These are phyloP conservation scores for Jamesozyma lodderae DNA, from an alignment of 805 yeast genomes.

Conservation along the genomic window DNA sequence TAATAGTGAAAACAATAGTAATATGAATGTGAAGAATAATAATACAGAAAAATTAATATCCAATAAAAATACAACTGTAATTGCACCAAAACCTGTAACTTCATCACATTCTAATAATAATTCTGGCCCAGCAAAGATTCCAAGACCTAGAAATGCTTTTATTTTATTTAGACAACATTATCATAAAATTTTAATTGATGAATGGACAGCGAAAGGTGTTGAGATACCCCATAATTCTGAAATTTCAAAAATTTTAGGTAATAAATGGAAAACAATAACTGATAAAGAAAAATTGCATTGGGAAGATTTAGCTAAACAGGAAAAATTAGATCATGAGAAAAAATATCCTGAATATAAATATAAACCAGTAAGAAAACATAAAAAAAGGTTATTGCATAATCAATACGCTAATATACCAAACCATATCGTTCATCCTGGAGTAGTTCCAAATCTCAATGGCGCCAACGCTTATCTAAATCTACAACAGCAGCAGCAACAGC, in stretches of 20 bases:
- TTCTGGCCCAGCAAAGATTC: conserved; percentile 33
- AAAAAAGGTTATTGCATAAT: conserved; percentile 9
- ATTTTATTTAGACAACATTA: conserved; percentile 78
- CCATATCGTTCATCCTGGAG: too few species aligned
- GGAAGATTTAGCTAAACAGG: conserved; percentile 75
- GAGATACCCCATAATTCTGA: conserved; percentile 29
- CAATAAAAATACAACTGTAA: too few species aligned
- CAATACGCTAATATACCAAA: too few species aligned
- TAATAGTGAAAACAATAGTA: too few species aligned
- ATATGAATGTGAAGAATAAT: too few species aligned
- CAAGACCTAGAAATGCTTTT: conserved; percentile 70
- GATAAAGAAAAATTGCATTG: conserved; percentile 63
- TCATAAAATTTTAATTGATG: conserved; percentile 44
- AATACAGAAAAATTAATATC: too few species aligned
- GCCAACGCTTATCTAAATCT: too few species aligned
- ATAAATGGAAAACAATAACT: conserved; percentile 35
- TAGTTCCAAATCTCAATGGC: too few species aligned
- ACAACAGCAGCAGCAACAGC: conserved; percentile 5
- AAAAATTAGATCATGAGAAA: conserved; percentile 69
- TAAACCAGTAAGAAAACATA: conserved; percentile 38
- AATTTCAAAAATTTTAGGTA: conserved; percentile 50
- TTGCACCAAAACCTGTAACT: too few species aligned
- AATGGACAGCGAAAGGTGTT: conserved; percentile 13
- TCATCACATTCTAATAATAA: too few species aligned
- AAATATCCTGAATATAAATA: conserved; percentile 85